Evolutionary conservation across 2,329 filamentous ascomycete species (phyloP).

Genomic region (Hymenoscyphus occultus): DNA sequence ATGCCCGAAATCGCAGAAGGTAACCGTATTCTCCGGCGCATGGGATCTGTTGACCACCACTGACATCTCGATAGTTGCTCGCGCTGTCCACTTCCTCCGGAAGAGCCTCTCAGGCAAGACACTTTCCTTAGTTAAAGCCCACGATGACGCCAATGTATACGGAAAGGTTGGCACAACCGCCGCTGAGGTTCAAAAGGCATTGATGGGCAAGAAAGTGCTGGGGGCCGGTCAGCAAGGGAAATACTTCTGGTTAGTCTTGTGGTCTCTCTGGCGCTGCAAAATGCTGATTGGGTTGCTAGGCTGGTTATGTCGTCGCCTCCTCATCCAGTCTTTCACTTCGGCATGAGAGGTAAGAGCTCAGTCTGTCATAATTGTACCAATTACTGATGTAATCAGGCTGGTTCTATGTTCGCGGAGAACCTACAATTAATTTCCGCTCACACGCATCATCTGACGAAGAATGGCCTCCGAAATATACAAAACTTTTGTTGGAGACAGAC

Average conservation of each 20-base stretch:
- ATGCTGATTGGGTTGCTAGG: constrained; percentile 31
- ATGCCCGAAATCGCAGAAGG: constrained; percentile 66
- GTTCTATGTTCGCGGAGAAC: constrained; percentile 80
- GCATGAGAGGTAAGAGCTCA: constrained; percentile 55
- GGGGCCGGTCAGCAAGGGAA: constrained; percentile 85
- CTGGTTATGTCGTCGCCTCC: constrained; percentile 74
- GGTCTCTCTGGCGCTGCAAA: background rate
- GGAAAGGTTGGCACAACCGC: constrained; percentile 85
- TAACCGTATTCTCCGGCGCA: constrained; percentile 26
- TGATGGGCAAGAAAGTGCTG: constrained; percentile 70
- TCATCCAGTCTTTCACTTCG: constrained; percentile 86
- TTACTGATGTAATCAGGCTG: constrained; percentile 51
- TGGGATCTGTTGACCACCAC: background rate
- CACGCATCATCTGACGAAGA: constrained; percentile 48
- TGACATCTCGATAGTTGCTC: constrained; percentile 56
- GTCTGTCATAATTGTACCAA: background rate
- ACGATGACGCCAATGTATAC: constrained; percentile 82
- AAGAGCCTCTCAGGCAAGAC: constrained; percentile 81
- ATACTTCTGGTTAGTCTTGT: constrained; percentile 73
- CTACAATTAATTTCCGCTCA: constrained; percentile 77
- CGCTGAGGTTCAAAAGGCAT: constrained; percentile 66
- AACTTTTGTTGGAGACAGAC: constrained; percentile 71
- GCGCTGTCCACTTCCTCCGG: constrained; percentile 80
- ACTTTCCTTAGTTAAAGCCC: constrained; percentile 65
- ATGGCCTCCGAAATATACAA: constrained; percentile 91